Base-by-base conservation (phyloP, 2,329 filamentous ascomycete genomes). In the Clarireedia sp. region DNA sequence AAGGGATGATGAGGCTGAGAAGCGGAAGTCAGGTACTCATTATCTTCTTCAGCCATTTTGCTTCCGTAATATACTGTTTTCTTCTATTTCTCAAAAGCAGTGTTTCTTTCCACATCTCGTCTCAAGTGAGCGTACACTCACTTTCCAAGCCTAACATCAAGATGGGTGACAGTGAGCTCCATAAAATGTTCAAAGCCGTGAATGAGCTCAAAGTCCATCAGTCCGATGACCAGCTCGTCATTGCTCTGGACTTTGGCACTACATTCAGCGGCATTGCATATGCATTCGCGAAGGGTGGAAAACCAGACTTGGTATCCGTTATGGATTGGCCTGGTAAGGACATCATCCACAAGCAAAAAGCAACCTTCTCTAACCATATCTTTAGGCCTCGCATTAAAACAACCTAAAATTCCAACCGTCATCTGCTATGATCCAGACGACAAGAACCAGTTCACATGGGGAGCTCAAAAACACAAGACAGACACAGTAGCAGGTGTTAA, bases 401-500 rank as follows among this genome's bases (percentile, higher is more conserved):
- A 58, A 26, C 59, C 59, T 1, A 63, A 62, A 37, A 37, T 58
- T 9, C 62, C 59, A 1, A 62, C 59, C 0, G 14, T 54, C 0
- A 60, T 62, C 12, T 48, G 33, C 17, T 62, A 60, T 40, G 56
- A 60, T 43, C 17, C 48, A 6, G 23, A 41, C 2, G 48, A 55
- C 29, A 57, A 43, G 17, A 43, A 10, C 14, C 7, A 7, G 8
- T 59, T 57, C 23, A 59, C 55, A 4, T 62, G 57, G 58, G 56
- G 60, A 10, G 56, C 37, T 2, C 43, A 54, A 41, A 58, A 57
- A 17, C 56, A 63, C 43, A 26, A 41, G 16, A 40, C n/a, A 8
- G 44, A 57, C 29, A 57, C 58, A 23, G 53, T 66, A 19, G 46
- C 52, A 5, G 60, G 59, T 4, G 54, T 67, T 17, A 67, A 67